Evolutionary conservation across 164 flowering plant species (phyloP).

Genomic region (Brasenia schreberi): DNA sequence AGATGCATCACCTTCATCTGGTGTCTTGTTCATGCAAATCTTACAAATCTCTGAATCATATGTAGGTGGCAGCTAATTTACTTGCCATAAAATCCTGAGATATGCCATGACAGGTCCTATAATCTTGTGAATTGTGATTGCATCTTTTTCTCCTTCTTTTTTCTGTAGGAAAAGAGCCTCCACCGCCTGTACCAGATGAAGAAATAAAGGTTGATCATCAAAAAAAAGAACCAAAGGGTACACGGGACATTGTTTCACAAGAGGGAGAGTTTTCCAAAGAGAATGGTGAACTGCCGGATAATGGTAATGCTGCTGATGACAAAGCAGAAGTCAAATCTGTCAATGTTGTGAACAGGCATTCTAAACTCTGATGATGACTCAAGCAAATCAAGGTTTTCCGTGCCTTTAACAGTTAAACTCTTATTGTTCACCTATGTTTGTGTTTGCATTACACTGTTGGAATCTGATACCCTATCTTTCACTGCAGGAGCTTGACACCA

Average conservation of each 20-base stretch:
- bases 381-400: slow-evolving; percentile 72
- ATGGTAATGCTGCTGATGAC: slow-evolving; percentile 37
- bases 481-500: slow-evolving; percentile 24
- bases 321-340: slow-evolving; percentile 32
- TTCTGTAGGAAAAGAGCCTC: slow-evolving; percentile 26
- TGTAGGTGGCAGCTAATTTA: no score
- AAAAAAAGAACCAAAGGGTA: slow-evolving; percentile 22
- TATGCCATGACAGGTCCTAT: no score
- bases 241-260: slow-evolving; percentile 13
- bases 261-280: slow-evolving; percentile 37
- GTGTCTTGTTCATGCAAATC: no score
- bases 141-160: background rate
- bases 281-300: slow-evolving; percentile 56
- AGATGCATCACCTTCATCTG: no score
- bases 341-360: slow-evolving; percentile 46
- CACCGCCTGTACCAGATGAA: slow-evolving; percentile 16
- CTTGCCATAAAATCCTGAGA: no score
- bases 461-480: background rate
- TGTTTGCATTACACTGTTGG: background rate
- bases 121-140: no score
- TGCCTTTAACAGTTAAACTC: slow-evolving; percentile 13
- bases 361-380: slow-evolving; percentile 69
- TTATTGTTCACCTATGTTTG: slow-evolving; percentile 2
- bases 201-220: slow-evolving; percentile 18
- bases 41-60: no score